Evolutionary conservation across 192 early-diverging fungal species (phyloP).

Genomic region (Backusella parvicylindrica): DNA sequence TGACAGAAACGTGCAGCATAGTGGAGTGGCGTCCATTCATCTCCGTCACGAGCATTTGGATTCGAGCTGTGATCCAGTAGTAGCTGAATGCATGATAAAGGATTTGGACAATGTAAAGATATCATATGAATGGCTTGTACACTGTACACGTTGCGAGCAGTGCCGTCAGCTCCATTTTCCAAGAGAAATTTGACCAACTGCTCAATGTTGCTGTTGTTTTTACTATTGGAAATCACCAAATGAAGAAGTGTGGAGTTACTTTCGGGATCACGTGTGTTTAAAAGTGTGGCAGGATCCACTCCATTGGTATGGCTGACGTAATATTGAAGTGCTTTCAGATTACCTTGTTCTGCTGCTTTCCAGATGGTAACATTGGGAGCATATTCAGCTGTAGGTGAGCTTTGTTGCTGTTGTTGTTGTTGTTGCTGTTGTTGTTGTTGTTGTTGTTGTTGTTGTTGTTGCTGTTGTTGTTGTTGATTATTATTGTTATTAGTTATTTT

Average conservation of each 20-base stretch:
- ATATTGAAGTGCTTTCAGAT: conserved; percentile 24
- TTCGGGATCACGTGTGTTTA: conserved; percentile 29
- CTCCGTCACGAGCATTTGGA: conserved; percentile 57
- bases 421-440: no score
- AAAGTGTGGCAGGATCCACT: background rate
- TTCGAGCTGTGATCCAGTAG: conserved; percentile 40
- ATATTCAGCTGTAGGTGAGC: background rate
- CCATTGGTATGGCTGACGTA: conserved; percentile 7
- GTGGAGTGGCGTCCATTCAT: conserved; percentile 59
- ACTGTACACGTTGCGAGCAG: conserved; percentile 16
- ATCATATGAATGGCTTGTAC: conserved; percentile 31
- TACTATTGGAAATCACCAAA: conserved; percentile 10
- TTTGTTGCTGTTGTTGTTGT: no score
- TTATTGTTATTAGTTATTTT: background rate
- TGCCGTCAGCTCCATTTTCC: conserved; percentile 23
- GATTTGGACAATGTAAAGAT: conserved; percentile 12
- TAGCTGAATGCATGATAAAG: conserved; percentile 2
- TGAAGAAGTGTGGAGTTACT: conserved; percentile 27
- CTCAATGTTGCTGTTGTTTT: background rate
- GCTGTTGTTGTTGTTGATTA: no score
- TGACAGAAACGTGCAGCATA: conserved; percentile 36
- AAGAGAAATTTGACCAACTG: conserved; percentile 9
- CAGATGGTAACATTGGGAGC: conserved; percentile 18
- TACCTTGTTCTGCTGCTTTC: conserved; percentile 28
- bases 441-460: no score